phyloP scores from a whole-genome alignment of 2,329 filamentous ascomycete genomes.

The Neonectria coccinea region DNA sequence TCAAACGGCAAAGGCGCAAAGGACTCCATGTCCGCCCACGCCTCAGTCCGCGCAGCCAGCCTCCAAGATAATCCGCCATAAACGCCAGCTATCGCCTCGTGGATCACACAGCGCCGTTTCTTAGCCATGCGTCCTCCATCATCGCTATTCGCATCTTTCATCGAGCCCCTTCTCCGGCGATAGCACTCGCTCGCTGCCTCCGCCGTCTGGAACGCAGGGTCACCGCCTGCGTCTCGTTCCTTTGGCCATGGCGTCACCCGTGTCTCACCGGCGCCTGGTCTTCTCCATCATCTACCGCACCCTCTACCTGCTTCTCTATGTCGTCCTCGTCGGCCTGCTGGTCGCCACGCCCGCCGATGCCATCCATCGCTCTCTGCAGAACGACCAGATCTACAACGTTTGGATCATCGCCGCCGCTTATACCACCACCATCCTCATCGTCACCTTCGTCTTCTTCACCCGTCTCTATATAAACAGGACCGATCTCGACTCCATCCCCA shows the following conservation, averaged over 20 bases:
- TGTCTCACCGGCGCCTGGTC: constrained; percentile 64
- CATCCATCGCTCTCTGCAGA: constrained; percentile 79
- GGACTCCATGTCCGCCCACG: constrained; percentile 29
- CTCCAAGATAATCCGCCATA: constrained; percentile 32
- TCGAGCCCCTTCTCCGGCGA: constrained; percentile 29
- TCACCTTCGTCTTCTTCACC: constrained; percentile 81
- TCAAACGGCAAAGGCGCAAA: constrained; percentile 11
- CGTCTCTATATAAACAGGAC: constrained; percentile 89
- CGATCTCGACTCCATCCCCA: constrained; percentile 85
- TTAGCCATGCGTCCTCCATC: constrained; percentile 46
- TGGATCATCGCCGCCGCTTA: constrained; percentile 84
- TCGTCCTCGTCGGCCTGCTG: constrained; percentile 79
- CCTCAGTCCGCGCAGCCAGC: constrained; percentile 39
- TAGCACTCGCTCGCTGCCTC: constrained; percentile 3
- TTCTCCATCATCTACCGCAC: constrained; percentile 86
- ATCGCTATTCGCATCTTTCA: constrained; percentile 25
- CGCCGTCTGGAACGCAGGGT: neutral
- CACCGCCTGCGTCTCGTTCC: constrained; percentile 3
- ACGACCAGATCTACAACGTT: constrained; percentile 79
- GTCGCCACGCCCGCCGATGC: constrained; percentile 84
- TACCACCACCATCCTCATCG: constrained; percentile 75
- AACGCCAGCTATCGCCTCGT: constrained; percentile 33
- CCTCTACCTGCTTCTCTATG: constrained; percentile 80
- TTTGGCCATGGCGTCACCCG: constrained; percentile 46
- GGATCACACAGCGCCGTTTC: constrained; percentile 30